These are phyloP conservation scores for Stachybotrys chlorohalonatus DNA, from an alignment of 2,329 filamentous ascomycete genomes.

Conservation along the genomic window DNA sequence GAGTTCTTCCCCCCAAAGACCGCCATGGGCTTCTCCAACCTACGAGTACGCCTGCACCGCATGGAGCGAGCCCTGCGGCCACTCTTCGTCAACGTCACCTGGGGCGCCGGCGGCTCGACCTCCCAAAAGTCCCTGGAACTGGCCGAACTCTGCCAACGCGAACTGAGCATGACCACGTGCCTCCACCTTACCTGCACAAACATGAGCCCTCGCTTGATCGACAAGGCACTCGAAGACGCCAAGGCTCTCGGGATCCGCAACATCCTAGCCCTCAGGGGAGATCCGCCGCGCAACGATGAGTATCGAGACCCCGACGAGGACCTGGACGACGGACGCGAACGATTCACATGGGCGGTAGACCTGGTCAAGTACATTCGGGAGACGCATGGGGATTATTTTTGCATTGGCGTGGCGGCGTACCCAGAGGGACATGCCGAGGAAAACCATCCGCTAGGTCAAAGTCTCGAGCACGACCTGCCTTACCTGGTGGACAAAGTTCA, in stretches of 20 bases:
- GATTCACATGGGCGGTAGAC: slow-evolving; percentile 84
- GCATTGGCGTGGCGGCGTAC: slow-evolving; percentile 88
- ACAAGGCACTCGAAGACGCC: slow-evolving; percentile 82
- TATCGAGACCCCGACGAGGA: slow-evolving; percentile 56
- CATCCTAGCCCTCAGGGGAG: slow-evolving; percentile 83
- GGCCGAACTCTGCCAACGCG: slow-evolving; percentile 88
- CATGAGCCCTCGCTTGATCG: slow-evolving; percentile 80
- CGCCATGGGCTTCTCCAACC: slow-evolving; percentile 86
- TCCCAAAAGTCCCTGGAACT: slow-evolving; percentile 85
- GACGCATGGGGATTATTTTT: slow-evolving; percentile 89
- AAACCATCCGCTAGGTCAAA: slow-evolving; percentile 64
- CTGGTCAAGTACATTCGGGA: slow-evolving; percentile 82
- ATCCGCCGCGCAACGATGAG: slow-evolving; percentile 82
- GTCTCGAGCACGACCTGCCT: slow-evolving; percentile 71
- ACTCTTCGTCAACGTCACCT: slow-evolving; percentile 94
- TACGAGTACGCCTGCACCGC: slow-evolving; percentile 84
- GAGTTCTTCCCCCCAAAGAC: slow-evolving; percentile 99
- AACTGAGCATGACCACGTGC: slow-evolving; percentile 87
- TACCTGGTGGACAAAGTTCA: slow-evolving; percentile 84
- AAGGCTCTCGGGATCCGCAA: slow-evolving; percentile 88
- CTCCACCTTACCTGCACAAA: slow-evolving; percentile 96
- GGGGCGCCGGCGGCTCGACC: slow-evolving; percentile 93
- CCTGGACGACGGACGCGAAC: slow-evolving; percentile 57
- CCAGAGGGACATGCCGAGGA: slow-evolving; percentile 93
- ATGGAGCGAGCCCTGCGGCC: slow-evolving; percentile 89